These are phyloP conservation scores for Agastache rugosa DNA, from an alignment of 257 asterid genomes.

Conservation along the genomic window DNA sequence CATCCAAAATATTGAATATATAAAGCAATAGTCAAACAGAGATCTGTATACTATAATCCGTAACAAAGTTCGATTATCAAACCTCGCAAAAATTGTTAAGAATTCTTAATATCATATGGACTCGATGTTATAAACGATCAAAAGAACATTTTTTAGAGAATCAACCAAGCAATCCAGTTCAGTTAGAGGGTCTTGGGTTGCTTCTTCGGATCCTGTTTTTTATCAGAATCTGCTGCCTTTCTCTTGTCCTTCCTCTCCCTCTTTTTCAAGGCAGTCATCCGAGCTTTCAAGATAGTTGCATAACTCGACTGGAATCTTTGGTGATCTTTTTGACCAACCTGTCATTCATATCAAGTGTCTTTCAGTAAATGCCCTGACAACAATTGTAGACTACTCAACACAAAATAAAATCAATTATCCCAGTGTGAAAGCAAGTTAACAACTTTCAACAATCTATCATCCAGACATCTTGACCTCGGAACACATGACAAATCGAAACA, in stretches of 20 bases:
- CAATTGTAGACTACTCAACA: neutral
- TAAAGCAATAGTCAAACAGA: slow-evolving; percentile 1
- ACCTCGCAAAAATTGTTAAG: slow-evolving; percentile 26
- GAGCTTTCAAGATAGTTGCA: slow-evolving; percentile 83
- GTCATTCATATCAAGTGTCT: slow-evolving; percentile 33
- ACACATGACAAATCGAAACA: neutral
- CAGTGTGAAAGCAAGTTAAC: neutral
- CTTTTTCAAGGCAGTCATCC: slow-evolving; percentile 92
- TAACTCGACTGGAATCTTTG: slow-evolving; percentile 90
- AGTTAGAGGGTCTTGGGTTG: slow-evolving; percentile 44
- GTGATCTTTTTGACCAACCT: slow-evolving; percentile 92
- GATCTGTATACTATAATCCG: neutral
- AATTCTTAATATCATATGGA: slow-evolving; percentile 15
- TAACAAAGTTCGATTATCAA: slow-evolving; percentile 23
- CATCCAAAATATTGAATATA: neutral
- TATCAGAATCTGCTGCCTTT: slow-evolving; percentile 72
- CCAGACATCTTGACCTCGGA: neutral
- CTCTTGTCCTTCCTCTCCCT: slow-evolving; percentile 92
- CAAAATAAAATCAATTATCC: neutral
- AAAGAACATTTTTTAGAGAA: neutral
- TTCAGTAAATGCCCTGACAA: slow-evolving; percentile 4
- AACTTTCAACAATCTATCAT: slow-evolving; percentile 6
- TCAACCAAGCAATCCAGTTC: slow-evolving; percentile 21
- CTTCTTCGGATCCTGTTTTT: slow-evolving; percentile 60
- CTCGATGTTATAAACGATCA: neutral